Evolutionary conservation across 176 grass and related monocot species (phyloP), one percentile per base, ranked within the genome.

Genomic region (Carex pumila): DNA sequence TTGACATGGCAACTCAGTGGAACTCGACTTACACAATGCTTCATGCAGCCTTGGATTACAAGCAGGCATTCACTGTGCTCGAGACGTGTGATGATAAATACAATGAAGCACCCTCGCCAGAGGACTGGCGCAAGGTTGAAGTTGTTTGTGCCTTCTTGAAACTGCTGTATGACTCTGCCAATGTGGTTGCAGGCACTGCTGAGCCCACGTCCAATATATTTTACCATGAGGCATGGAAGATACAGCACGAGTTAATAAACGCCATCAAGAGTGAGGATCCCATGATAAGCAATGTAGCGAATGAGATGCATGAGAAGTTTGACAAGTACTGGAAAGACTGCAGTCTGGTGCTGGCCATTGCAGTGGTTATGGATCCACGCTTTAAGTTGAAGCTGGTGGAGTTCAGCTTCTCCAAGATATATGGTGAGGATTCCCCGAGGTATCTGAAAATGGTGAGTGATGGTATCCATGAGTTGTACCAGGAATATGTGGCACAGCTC

Each of bases 301-400:
- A 91, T 83, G 91, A 87, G 58, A 97, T 97, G 91, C 94, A 94
- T 14, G 94, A 94, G 79, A 94, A 86, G 73, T 94, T 94, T 83
- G 94, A 97, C 84, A 97, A 97, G 79, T 97, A 94, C 84, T 94
- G 94, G 94, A 97, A 94, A 63, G 94, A 94, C 58, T 97, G 94
- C 86, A 97, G 85, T 84, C 83, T 97, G 61, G 94, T 97, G 53
- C 73, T 97, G 30, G 91, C 94, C 32, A 81, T 97, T 84, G 94
- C 91, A 67, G 94, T 94, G 45, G 91, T 92, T 22, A 97, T 97
- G 91, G 94, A 97, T 65, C 94, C 94, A 61, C 94, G 94, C 43
- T 97, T 97, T 89, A 97, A 97, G 82, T 89, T 97, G 91, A 97
- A 97, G 86, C 91, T 97, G 43, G 79, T 97, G 30, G 94, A 97